These are phyloP conservation scores for Smithsoniella earleae DNA, from an alignment of 163 green algal genomes.

Conservation along the genomic window DNA sequence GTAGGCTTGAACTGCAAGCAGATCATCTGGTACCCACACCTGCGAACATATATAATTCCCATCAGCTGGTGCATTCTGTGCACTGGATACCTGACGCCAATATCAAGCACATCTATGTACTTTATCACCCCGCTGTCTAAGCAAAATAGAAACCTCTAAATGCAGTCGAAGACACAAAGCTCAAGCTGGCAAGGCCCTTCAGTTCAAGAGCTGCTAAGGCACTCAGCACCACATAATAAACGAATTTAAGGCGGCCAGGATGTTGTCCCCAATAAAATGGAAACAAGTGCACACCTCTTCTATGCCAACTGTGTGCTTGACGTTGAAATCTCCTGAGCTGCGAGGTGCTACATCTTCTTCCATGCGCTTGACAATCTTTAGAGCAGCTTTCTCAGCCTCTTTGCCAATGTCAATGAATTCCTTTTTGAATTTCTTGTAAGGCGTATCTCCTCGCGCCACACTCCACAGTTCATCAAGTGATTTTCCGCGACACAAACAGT, in stretches of 20 bases:
- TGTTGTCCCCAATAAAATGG: no score
- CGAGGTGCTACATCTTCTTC: not conserved
- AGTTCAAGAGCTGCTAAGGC: no score
- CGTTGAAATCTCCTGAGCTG: not conserved
- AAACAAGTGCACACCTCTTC: constrained; percentile 13
- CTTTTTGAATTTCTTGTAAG: constrained; percentile 23
- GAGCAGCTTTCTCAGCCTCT: not conserved
- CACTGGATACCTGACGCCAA: no score
- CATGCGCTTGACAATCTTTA: not conserved
- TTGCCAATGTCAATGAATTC: constrained; percentile 11
- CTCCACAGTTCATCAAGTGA: constrained; percentile 68
- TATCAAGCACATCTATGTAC: no score
- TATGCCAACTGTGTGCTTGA: constrained; percentile 10
- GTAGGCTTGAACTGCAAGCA: constrained; percentile 70
- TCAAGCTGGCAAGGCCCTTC: no score
- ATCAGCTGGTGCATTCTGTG: no score
- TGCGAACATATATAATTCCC: not conserved
- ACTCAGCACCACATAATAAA: no score
- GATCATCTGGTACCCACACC: constrained; percentile 45
- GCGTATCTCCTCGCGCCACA: constrained; percentile 31
- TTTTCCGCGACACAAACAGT: constrained; percentile 41
- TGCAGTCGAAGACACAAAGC: no score
- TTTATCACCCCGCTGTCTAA: no score
- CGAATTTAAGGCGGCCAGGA: no score
- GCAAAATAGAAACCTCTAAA: no score